Percentiles rank a stretch among this genome's conserved stretches.
These are phyloP conservation scores for Oryza glaberrima DNA, from an alignment of 176 grass and related monocot species.

Conservation along the genomic window DNA sequence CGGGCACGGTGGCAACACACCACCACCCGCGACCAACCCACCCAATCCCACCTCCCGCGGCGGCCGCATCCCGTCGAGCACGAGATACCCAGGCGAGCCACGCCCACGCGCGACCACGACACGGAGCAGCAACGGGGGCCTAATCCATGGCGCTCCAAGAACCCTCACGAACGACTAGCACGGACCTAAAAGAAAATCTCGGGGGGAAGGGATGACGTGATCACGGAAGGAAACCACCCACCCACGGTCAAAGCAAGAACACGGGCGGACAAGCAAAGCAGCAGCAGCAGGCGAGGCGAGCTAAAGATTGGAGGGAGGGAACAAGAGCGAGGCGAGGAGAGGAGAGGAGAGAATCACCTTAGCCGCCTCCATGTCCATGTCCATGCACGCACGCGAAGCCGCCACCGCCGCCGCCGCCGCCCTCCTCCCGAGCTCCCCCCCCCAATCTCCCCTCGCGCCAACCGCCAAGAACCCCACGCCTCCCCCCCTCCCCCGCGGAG, in stretches of 20 bases:
- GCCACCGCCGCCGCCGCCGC: no score
- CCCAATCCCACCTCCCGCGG: slow-evolving; percentile 17
- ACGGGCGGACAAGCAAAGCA: slow-evolving; percentile 3
- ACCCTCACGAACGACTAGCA: neutral
- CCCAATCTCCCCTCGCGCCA: no score
- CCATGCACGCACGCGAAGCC: neutral
- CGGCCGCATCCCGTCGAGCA: neutral
- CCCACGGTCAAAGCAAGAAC: neutral
- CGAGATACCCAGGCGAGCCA: neutral
- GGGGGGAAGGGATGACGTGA: neutral
- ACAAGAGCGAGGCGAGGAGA: neutral
- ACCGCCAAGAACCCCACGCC: neutral
- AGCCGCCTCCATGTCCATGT: neutral
- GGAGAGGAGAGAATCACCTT: slow-evolving; percentile 17
- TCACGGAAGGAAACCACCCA: slow-evolving; percentile 32
- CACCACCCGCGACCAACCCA: slow-evolving; percentile 22
- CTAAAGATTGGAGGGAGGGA: slow-evolving; percentile 25
- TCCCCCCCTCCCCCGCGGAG: no score
- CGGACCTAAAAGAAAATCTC: slow-evolving; percentile 16
- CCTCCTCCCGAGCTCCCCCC: neutral
- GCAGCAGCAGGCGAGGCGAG: neutral
- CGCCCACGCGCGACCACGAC: neutral
- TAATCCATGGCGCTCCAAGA: slow-evolving; percentile 14
- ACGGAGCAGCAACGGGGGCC: neutral
- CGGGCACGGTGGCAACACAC: neutral